Evolutionary conservation across 2,329 filamentous ascomycete genomes (phyloP).

Genomic region (Coniochaeta sp.): DNA sequence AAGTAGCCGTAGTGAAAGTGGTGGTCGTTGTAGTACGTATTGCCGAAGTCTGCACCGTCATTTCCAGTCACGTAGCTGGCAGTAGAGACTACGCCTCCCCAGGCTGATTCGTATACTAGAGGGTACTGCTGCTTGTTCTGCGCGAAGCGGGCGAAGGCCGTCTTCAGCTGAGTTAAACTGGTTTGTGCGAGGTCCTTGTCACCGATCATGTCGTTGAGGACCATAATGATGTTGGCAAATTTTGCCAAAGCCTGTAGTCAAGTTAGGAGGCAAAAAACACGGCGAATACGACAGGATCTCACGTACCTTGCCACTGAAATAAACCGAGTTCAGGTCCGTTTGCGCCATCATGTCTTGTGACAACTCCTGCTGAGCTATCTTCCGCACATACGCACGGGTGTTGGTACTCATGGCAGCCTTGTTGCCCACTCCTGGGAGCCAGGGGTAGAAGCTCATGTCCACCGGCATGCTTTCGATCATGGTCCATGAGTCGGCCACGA

Average conservation of each 20-base stretch:
- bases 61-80: constrained; percentile 65
- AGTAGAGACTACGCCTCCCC: constrained; percentile 75
- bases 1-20: constrained; percentile 83
- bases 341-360: constrained; percentile 67
- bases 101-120: constrained; percentile 58
- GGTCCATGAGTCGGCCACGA: constrained; percentile 68
- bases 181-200: constrained; percentile 48
- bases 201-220: constrained; percentile 54
- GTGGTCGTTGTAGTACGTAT: constrained; percentile 74
- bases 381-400: constrained; percentile 52
- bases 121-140: constrained; percentile 61
- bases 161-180: constrained; percentile 55
- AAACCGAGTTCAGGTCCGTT: constrained; percentile 77
- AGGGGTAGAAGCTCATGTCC: constrained; percentile 71
- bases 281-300: no score
- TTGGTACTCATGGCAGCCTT: constrained; percentile 38
- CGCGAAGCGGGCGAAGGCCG: constrained; percentile 57
- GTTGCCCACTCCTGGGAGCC: constrained; percentile 49
- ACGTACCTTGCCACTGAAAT: constrained; percentile 79
- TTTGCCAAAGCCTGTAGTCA: constrained; percentile 57
- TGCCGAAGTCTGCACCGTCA: constrained; percentile 75
- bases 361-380: constrained; percentile 64
- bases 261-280: neutral
- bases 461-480: constrained; percentile 69
- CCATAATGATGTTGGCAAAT: constrained; percentile 63